These are phyloP conservation scores for Candida koratica DNA, from an alignment of 805 yeast genomes.

Conservation along the genomic window DNA sequence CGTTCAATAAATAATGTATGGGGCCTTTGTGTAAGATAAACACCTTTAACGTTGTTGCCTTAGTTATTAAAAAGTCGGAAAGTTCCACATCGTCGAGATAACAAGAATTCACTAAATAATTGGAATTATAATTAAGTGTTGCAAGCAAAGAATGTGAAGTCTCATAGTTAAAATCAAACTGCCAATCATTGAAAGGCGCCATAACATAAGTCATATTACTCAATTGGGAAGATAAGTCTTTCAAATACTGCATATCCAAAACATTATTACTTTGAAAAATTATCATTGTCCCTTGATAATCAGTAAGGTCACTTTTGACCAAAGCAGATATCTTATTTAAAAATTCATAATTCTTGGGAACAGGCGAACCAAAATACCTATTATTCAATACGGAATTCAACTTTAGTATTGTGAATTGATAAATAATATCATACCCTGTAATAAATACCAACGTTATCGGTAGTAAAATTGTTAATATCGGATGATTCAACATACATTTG, in stretches of 20 bases:
- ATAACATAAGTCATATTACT: not conserved
- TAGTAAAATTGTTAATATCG: slow-evolving; percentile 26
- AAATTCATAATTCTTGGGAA: slow-evolving; percentile 1
- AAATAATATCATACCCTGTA: slow-evolving; percentile 33
- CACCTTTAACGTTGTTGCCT: slow-evolving; percentile 21
- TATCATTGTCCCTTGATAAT: slow-evolving; percentile 4
- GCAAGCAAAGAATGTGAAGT: slow-evolving; percentile 3
- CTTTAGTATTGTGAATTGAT: slow-evolving; percentile 27
- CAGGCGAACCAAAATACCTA: slow-evolving; percentile 2
- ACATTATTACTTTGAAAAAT: slow-evolving; percentile 9
- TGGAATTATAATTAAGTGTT: slow-evolving; percentile 24
- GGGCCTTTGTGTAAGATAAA: slow-evolving; percentile 20
- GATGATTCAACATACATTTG: slow-evolving; percentile 19
- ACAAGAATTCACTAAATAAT: slow-evolving; percentile 19
- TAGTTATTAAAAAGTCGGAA: slow-evolving; percentile 27
- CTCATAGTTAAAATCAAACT: not conserved
- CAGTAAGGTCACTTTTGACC: not conserved
- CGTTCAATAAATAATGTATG: not conserved
- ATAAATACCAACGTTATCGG: slow-evolving; percentile 30
- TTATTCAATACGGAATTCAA: slow-evolving; percentile 4
- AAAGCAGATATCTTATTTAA: slow-evolving; percentile 3
- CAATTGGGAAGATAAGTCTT: not conserved
- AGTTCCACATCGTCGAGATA: slow-evolving; percentile 24
- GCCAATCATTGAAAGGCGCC: slow-evolving; percentile 11
- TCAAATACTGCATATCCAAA: slow-evolving; percentile 5